A percentile compares a stretch with the other conserved stretches of the same genome.
Conservation (phyloP, 2,329 filamentous ascomycete genomes). For the Dryadomyces quercus-mongolicae region DNA sequence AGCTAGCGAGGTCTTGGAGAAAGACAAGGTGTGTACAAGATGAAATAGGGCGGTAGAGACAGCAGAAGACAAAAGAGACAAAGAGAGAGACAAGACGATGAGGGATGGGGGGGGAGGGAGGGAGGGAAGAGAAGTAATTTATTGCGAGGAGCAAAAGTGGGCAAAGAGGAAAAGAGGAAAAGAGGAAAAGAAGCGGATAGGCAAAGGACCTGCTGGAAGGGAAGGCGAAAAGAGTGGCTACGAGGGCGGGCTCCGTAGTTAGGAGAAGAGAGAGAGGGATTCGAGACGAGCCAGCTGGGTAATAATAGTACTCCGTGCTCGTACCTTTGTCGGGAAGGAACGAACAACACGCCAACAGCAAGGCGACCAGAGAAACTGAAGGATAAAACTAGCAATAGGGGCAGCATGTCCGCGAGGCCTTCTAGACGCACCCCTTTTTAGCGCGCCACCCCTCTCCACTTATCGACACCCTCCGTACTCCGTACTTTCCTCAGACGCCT, state of each 20-base stretch:
- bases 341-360: not conserved
- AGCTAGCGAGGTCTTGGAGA: not conserved
- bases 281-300: not conserved
- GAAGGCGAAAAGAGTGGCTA: not conserved
- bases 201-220: not conserved
- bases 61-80: not conserved
- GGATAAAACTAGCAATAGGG: not conserved
- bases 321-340: not conserved
- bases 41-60: not conserved
- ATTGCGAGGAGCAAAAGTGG: not conserved
- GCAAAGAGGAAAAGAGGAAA: not conserved
- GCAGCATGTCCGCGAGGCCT: not conserved
- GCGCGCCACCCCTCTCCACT: not conserved
- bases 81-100: not conserved
- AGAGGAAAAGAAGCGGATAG: not conserved
- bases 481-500: not conserved
- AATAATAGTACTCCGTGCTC: not conserved
- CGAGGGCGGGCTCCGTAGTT: not conserved
- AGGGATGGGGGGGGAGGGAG: not conserved
- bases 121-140: not conserved
- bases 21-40: not conserved
- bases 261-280: too few species aligned
- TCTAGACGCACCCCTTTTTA: not conserved
- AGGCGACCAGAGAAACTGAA: not conserved
- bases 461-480: not conserved